A percentile compares a stretch with the other conserved stretches of the same genome.
Conservation (phyloP, 1,284 basidiomycete genomes). For the Caloboletus firmus region DNA sequence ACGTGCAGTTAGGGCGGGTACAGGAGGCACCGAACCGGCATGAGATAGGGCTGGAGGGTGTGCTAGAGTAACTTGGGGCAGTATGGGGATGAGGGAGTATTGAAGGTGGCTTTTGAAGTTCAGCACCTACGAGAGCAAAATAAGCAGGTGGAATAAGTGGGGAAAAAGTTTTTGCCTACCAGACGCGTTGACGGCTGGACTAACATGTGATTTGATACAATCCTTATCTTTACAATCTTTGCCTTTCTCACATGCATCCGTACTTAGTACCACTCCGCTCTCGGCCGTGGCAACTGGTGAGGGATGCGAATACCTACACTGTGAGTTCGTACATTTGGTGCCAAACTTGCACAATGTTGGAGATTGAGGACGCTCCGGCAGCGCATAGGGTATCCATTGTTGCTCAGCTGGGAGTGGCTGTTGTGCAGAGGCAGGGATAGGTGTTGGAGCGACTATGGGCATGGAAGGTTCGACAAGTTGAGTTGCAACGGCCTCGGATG, state of each 20-base stretch:
- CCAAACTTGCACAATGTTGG: slow-evolving; percentile 90
- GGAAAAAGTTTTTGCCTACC: slow-evolving; percentile 40
- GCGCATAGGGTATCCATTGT: slow-evolving; percentile 45
- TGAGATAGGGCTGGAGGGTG: slow-evolving; percentile 42
- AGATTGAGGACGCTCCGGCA: slow-evolving; percentile 77
- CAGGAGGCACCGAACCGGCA: slow-evolving; percentile 78
- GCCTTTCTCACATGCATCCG: slow-evolving; percentile 84
- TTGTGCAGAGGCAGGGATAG: slow-evolving; percentile 34
- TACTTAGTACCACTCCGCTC: slow-evolving; percentile 90
- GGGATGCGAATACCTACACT: slow-evolving; percentile 88
- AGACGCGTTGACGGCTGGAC: slow-evolving; percentile 71
- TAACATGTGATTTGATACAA: slow-evolving; percentile 86
- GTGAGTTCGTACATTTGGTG: slow-evolving; percentile 83
- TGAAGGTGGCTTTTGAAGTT: slow-evolving; percentile 43
- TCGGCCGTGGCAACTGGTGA: slow-evolving; percentile 89
- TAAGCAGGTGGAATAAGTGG: slow-evolving; percentile 3
- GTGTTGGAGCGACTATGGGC: slow-evolving; percentile 36
- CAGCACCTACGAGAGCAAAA: slow-evolving; percentile 34
- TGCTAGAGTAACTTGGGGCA: slow-evolving; percentile 27
- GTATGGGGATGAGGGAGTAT: slow-evolving; percentile 22
- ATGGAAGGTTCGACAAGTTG: slow-evolving; percentile 32
- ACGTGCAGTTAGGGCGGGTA: slow-evolving; percentile 73
- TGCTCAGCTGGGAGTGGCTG: slow-evolving; percentile 37
- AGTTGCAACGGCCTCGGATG: slow-evolving; percentile 32
- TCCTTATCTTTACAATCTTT: slow-evolving; percentile 88